Percentiles rank a stretch among this genome's conserved stretches.
These are phyloP conservation scores for Flaveria linearis DNA, from an alignment of 129 eudicot genomes.

Conservation along the genomic window DNA sequence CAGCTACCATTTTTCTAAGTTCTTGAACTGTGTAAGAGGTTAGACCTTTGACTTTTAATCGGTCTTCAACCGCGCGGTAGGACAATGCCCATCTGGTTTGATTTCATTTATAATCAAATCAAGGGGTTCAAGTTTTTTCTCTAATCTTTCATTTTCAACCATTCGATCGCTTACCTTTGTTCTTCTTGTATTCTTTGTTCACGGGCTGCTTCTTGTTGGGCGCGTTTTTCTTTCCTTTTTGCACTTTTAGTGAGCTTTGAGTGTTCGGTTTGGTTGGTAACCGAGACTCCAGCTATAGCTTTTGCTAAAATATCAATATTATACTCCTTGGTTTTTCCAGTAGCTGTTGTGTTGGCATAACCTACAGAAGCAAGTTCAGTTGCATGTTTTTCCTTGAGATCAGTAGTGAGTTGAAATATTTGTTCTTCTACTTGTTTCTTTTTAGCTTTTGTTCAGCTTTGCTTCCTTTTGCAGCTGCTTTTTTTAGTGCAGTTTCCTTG, in stretches of 20 bases:
- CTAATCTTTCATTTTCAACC: conserved; percentile 63
- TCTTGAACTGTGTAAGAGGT: conserved; percentile 61
- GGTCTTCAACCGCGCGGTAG: conserved; percentile 92
- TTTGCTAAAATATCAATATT: conserved; percentile 47
- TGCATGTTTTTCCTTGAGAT: conserved; percentile 75
- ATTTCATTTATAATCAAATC: conserved; percentile 65
- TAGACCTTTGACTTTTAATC: conserved; percentile 55
- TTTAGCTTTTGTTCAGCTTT: conserved; percentile 97
- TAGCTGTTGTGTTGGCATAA: conserved; percentile 39
- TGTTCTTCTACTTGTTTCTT: conserved; percentile 95
- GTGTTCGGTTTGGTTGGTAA: conserved; percentile 51
- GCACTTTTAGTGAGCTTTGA: conserved; percentile 77
- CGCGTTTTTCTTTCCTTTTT: conserved; percentile 77
- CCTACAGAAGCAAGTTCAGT: conserved; percentile 80
- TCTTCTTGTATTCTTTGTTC: conserved; percentile 93
- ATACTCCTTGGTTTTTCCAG: conserved; percentile 40
- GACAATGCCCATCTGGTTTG: conserved; percentile 95
- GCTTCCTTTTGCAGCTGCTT: conserved; percentile 97
- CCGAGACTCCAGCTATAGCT: conserved; percentile 85
- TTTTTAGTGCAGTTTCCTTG: conserved; percentile 77
- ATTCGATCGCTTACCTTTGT: conserved; percentile 73
- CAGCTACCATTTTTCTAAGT: conserved; percentile 84
- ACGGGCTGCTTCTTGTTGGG: conserved; percentile 87
- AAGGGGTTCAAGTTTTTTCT: conserved; percentile 69
- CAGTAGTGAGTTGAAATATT: conserved; percentile 56